These are phyloP conservation scores for Cladosporium cucumerinum DNA, from an alignment of 2,329 filamentous ascomycete species.

Conservation along the genomic window DNA sequence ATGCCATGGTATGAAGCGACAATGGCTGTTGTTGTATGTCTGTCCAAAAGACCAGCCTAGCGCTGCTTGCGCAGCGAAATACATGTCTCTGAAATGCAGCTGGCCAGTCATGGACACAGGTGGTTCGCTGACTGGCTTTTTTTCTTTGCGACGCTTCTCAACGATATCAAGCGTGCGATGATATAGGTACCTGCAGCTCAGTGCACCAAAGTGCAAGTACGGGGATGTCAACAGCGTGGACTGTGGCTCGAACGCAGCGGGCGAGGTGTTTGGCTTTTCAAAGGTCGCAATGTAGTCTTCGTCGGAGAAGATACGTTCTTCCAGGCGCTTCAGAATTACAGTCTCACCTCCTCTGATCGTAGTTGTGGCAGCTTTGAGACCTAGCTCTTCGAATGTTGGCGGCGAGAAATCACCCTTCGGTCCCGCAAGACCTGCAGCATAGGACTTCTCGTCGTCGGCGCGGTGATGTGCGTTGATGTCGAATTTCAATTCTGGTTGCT, in stretches of 20 bases:
- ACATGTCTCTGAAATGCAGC: constrained; percentile 77
- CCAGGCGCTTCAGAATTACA: constrained; percentile 56
- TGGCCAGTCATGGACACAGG: constrained; percentile 71
- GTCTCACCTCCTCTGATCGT: constrained; percentile 70
- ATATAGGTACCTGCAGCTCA: constrained; percentile 70
- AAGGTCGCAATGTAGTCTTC: constrained; percentile 69
- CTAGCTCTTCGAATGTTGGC: constrained; percentile 69
- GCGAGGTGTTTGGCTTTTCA: constrained; percentile 71
- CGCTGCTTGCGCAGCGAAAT: constrained; percentile 71
- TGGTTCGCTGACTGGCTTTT: constrained; percentile 49
- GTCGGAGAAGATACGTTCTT: constrained; percentile 56
- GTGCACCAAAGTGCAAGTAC: constrained; percentile 69
- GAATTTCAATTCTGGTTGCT: constrained; percentile 48
- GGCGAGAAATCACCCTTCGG: constrained; percentile 66
- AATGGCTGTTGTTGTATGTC: constrained; percentile 62
- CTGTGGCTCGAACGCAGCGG: constrained; percentile 69
- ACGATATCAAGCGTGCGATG: constrained; percentile 66
- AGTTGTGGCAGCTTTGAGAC: constrained; percentile 62
- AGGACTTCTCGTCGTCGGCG: constrained; percentile 54
- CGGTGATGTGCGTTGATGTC: constrained; percentile 62
- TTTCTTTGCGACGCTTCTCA: constrained; percentile 54
- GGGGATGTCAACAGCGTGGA: constrained; percentile 71
- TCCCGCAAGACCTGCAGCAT: constrained; percentile 57
- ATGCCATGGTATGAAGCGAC: constrained; percentile 77
- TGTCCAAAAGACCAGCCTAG: constrained; percentile 63